Percentiles rank a stretch among this genome's conserved stretches.
These are phyloP conservation scores for Termitomyces sp. DNA, from an alignment of 768 basidiomycete genomes.

Conservation along the genomic window DNA sequence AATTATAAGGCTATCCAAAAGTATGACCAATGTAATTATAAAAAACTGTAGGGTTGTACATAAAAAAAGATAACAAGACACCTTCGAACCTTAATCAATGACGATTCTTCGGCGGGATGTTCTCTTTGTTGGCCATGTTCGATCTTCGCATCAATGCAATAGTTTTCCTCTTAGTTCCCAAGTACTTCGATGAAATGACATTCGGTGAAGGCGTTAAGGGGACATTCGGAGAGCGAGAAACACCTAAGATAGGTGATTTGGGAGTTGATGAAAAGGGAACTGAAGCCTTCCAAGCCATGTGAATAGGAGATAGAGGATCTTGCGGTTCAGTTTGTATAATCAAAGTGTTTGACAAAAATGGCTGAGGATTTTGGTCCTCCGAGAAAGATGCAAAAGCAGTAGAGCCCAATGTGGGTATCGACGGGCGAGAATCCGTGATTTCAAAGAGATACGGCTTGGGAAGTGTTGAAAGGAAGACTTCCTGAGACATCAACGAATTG, in stretches of 20 bases:
- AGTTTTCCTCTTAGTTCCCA: background rate
- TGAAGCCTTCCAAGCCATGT: background rate
- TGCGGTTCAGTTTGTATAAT: background rate
- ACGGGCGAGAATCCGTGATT: background rate
- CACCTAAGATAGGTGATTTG: background rate
- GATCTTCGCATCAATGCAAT: background rate
- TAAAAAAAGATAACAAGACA: background rate
- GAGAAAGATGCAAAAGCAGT: background rate
- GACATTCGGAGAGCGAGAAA: background rate
- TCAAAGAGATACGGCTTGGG: background rate
- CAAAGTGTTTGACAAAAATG: background rate
- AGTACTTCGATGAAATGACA: background rate
- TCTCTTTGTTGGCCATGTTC: constrained; percentile 2
- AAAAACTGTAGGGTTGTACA: background rate
- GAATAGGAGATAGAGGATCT: background rate
- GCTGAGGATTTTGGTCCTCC: background rate
- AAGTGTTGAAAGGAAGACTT: background rate
- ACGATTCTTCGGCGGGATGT: background rate
- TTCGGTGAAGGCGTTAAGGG: background rate
- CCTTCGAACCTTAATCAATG: background rate
- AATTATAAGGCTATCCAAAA: background rate
- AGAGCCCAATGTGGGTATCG: background rate
- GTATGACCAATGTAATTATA: background rate
- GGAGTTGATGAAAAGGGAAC: background rate
- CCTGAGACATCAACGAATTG: background rate